A percentile compares a stretch with the other conserved stretches of the same genome.
phyloP scores from a whole-genome alignment of 2,329 filamentous ascomycete genomes.

The Neopestalotiopsis sp. region DNA sequence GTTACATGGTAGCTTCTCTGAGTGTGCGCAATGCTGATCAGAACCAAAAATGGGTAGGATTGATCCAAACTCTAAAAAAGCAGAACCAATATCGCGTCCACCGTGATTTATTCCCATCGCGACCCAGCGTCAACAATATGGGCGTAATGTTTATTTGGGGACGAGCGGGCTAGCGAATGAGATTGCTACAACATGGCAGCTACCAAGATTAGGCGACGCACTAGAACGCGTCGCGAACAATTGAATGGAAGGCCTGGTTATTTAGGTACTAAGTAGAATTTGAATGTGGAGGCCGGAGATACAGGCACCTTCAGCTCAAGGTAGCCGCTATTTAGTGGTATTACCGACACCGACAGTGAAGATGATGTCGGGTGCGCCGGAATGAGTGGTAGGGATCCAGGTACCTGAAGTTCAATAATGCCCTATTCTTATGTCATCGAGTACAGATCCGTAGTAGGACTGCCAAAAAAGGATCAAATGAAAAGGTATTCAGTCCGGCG shows the following conservation, averaged over 20 bases:
- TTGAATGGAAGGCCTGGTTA: background rate
- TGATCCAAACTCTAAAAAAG: background rate
- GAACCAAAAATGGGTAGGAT: background rate
- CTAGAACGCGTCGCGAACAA: slow-evolving; percentile 3
- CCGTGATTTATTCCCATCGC: background rate
- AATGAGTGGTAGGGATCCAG: no score
- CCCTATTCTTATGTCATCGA: no score
- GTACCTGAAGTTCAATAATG: no score
- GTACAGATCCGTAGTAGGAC: no score
- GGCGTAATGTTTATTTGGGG: background rate
- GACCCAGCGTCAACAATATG: background rate
- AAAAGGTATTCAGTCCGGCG: no score
- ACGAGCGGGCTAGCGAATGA: background rate
- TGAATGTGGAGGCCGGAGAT: background rate
- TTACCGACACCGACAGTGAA: no score
- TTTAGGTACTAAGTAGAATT: background rate
- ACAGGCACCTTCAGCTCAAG: background rate
- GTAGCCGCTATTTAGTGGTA: no score
- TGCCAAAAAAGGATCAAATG: no score
- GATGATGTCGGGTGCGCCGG: no score
- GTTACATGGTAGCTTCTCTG: background rate
- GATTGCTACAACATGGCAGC: background rate
- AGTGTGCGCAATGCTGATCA: background rate
- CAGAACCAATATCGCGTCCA: background rate
- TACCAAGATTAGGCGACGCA: background rate